phyloP scores from a whole-genome alignment of 1,139 yeast genomes.

The Debaryomyces sp. region DNA sequence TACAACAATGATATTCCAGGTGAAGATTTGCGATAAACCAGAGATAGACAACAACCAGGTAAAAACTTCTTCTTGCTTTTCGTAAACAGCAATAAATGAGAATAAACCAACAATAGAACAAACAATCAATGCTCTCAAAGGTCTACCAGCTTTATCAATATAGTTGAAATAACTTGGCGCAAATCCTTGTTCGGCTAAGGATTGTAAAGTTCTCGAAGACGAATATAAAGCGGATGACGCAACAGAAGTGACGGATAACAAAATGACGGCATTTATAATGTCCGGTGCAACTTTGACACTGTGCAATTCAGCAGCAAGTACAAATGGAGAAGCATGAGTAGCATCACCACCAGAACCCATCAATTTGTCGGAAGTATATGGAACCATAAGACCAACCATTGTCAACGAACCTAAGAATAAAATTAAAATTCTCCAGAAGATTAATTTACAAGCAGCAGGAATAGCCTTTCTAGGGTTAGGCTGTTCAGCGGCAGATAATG shows the following conservation, averaged over 20 bases:
- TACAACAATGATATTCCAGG: constrained; percentile 38
- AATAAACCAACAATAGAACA: constrained; percentile 29
- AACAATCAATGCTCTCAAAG: constrained; percentile 35
- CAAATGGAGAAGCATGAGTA: constrained; percentile 37
- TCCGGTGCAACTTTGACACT: constrained; percentile 39
- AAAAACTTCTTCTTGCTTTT: constrained; percentile 36
- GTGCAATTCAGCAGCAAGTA: constrained; percentile 34
- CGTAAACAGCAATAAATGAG: constrained; percentile 31
- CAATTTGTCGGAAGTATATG: constrained; percentile 30
- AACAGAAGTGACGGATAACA: constrained; percentile 48
- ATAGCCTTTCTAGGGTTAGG: constrained; percentile 36
- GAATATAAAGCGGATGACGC: constrained; percentile 49
- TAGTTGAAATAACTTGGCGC: constrained; percentile 47
- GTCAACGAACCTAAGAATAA: constrained; percentile 36
- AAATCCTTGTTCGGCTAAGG: constrained; percentile 46
- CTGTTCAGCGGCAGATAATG: constrained; percentile 37
- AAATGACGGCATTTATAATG: constrained; percentile 46
- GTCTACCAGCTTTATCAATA: constrained; percentile 47
- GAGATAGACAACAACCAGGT: constrained; percentile 45
- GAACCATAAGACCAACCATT: constrained; percentile 39
- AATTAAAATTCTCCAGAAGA: constrained; percentile 33
- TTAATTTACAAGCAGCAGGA: constrained; percentile 35
- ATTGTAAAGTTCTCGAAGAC: constrained; percentile 45
- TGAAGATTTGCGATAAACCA: constrained; percentile 43
- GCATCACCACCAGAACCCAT: constrained; percentile 32